A percentile compares a stretch with the other conserved stretches of the same genome.
These are phyloP conservation scores for Elaeis oleifera DNA, from an alignment of 202 grass and related monocot species.

Conservation along the genomic window DNA sequence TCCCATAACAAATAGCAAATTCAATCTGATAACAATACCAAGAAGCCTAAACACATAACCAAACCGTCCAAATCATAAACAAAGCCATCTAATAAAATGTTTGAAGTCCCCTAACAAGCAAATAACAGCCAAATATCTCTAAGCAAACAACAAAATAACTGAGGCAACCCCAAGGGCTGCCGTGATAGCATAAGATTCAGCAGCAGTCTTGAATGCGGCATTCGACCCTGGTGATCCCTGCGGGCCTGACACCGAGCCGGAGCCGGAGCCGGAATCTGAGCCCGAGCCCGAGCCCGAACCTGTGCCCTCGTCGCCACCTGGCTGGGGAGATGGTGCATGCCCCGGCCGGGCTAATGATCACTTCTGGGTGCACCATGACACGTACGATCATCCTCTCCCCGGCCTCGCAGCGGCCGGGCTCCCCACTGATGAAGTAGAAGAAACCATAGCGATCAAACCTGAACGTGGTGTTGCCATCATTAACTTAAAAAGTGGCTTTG, in stretches of 20 bases:
- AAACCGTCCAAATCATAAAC: too few species aligned
- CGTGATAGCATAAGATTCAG: too few species aligned
- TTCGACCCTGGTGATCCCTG: too few species aligned
- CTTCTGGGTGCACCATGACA: constrained; percentile 31
- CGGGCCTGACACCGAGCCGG: background rate
- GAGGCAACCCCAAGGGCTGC: too few species aligned
- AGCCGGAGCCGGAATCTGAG: constrained; percentile 1
- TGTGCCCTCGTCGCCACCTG: background rate
- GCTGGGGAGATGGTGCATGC: constrained; percentile 9
- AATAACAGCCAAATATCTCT: too few species aligned
- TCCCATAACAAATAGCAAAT: too few species aligned
- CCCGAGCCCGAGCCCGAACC: background rate
- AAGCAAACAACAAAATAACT: too few species aligned
- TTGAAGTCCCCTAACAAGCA: too few species aligned
- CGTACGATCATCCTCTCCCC: constrained; percentile 65
- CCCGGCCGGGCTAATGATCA: constrained; percentile 10
- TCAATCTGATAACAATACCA: too few species aligned
- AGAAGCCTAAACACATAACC: too few species aligned
- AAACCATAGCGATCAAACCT: constrained; percentile 29
- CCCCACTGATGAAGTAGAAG: constrained; percentile 77
- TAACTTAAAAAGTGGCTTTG: constrained; percentile 29
- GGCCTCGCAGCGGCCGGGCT: constrained; percentile 39
- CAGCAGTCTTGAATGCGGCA: too few species aligned
- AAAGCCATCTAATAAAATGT: too few species aligned
- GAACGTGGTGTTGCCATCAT: constrained; percentile 48